Base-by-base conservation (phyloP, 352 stramenopile species). In the Phytophthora podocarpi region DNA sequence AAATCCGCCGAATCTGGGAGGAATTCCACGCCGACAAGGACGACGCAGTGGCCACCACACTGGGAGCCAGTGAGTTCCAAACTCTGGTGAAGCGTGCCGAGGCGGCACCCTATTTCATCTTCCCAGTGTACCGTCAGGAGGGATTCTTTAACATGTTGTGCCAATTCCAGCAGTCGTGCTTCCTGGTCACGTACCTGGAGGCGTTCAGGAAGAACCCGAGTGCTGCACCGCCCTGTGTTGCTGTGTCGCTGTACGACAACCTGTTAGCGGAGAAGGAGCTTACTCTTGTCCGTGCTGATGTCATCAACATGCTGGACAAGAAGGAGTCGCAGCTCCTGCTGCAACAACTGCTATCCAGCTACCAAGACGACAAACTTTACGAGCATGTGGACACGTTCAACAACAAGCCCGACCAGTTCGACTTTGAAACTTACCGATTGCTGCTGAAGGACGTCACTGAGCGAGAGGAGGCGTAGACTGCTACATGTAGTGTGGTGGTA, bases 71-170 rank as follows among this genome's bases (percentile, higher is more conserved):
- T 6, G 61, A 72, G 42, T 91, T 83, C 51, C 63, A 78, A 21
- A 35, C 48, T 8, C 56, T 95, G 5, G 70, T 80, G 37, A 58
- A 75, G 41, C 84, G 87, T 18, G 84, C 82, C 0, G 65, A 70
- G 23, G 52, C 63, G 5, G 82, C 84, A 16, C 85, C 85, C 2
- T 93, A 80, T 64, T 94, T 93, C 48, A 65, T 96, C 28, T 85
- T 95, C 41, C 88, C 88, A 3, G 88, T 96, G 45, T 91, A 91
- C 39, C 87, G 87, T 50, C 75, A 95, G 53, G 78, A 84, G 0
- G 87, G 87, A 2, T 95, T 90, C 53, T 95, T 96, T 76, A 95
- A 91, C 56, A 90, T 96, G 81, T 48, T 96, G 49, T 92, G 81
- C 45, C 88, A 96, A 68, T 95, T 93, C 74, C 88, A 95, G 71